Conservation (phyloP, 2,329 filamentous ascomycete genomes). For the Thielaviopsis euricoi region DNA sequence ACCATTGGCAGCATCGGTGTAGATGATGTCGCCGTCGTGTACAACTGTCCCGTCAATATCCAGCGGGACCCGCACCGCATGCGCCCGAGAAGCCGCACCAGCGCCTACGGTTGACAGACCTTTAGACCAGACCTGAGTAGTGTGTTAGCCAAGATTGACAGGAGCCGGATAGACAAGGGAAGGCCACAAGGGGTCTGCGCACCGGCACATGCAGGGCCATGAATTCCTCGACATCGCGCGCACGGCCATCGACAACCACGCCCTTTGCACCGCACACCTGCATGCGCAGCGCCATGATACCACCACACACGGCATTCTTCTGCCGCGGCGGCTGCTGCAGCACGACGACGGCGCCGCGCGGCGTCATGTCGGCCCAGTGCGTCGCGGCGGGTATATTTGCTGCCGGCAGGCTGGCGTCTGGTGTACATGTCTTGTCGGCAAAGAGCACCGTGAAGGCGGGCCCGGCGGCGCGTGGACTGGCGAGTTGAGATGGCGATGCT, state of each 20-base stretch:
- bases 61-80: slow-evolving; percentile 32
- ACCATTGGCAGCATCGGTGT: slow-evolving; percentile 53
- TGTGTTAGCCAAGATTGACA: background rate
- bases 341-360: slow-evolving; percentile 44
- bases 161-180: background rate
- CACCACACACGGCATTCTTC: slow-evolving; percentile 56
- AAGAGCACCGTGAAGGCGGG: slow-evolving; percentile 48
- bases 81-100: slow-evolving; percentile 37
- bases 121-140: slow-evolving; percentile 34
- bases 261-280: slow-evolving; percentile 41
- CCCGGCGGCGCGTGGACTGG: slow-evolving; percentile 21
- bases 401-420: slow-evolving; percentile 14
- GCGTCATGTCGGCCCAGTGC: slow-evolving; percentile 53
- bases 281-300: slow-evolving; percentile 59
- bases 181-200: slow-evolving; percentile 16
- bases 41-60: slow-evolving; percentile 26
- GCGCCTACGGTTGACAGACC: slow-evolving; percentile 41
- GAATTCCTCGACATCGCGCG: slow-evolving; percentile 49
- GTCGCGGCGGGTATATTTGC: slow-evolving; percentile 38
- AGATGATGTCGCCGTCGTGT: slow-evolving; percentile 46
- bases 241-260: slow-evolving; percentile 50
- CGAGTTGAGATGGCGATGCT: too few species aligned
- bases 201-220: slow-evolving; percentile 38
- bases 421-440: too few species aligned
- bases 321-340: slow-evolving; percentile 49